Base-by-base conservation (phyloP, 129 eudicot species). In the Escallonia herrerae region DNA sequence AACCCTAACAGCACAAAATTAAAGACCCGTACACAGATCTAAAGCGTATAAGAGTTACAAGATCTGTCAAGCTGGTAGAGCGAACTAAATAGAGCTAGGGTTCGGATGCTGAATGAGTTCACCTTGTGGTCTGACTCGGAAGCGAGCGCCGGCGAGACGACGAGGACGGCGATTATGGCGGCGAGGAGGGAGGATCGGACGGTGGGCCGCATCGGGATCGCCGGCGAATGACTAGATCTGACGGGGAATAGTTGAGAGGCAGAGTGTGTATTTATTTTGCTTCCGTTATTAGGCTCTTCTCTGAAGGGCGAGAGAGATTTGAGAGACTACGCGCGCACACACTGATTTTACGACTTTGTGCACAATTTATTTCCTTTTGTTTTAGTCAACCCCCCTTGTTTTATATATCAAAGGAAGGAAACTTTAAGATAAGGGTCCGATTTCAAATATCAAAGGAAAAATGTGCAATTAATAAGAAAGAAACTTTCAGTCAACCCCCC, bases 111-210 rank as follows among this genome's bases (percentile, higher is more conserved):
- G 7, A 41, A 43, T 57, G 7, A 15, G 6, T 4, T 47, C 64
- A 88, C 96, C 93, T 80, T 89, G 78, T 89, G 93, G 82, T 89
- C 96, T 40, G 79, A 80, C 72, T 89, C 96, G 15, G 90, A 77
- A 9, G 87, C 96, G 67, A 80, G 60, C 66, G 67, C 93, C 79
- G 87, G 82, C 65, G 87, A 76, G 62, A 80, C 7, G 71, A 80
- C 45, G 60, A 80, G 12, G 58, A 43, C 60, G 57, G 77, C 33
- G 69, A 77, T 49, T 56, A 77, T 47, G 47, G 74, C 53, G 75
- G 76, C 3, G 62, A 73, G 63, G 13, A 69, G 49, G 69, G 70
- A 54, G 22, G 77, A 80, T 80, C 83, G 87, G 82, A 77, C 74
- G 82, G 84, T 15, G 74, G 81, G 65, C 77, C 73, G 76, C 95